Base-by-base conservation (phyloP, 1,284 basidiomycete species). In the Ceratorhiza oryzae-sativae region DNA sequence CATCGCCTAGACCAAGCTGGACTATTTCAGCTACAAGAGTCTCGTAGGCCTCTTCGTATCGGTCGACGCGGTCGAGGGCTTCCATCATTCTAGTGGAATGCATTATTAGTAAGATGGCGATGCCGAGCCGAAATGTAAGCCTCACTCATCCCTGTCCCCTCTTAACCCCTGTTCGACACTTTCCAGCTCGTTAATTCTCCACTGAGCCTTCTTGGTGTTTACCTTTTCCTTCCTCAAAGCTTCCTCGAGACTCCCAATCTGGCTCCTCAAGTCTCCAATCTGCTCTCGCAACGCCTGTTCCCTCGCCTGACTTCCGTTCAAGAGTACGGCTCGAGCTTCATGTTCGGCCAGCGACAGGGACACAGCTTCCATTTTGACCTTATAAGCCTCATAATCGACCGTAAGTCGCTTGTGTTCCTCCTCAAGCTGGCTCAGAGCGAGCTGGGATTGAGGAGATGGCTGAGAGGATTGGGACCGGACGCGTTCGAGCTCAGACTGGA, bases 1-100 rank as follows among this genome's bases (percentile, higher is more conserved):
- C 30, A 10, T 68, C 65, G 8, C 51, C 53, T 6, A 68, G 27
- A n/a, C 65, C 65, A 46, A 68, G 65, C 53, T 58, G 51, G 27
- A 68, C 65, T 13, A 68, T 30, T 23, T 68, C 65, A 18, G 12
- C 23, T 3, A 68, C 65, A 18, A 68, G 53, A 10, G 53, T 58
- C 15, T 68, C 53, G 41, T 68, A 68, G 3, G 65, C 65, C 46
- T 68, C 65, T 34, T 68, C 65, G 25, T 68, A 68, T 25, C 65
- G 42, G 27, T 68, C 65, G 10, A 58, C 65, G 15, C 65, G 49
- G 45, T 68, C 65, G 20, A 68, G 53, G 5, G 65, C 65, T 23
- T 68, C 65, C 65, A 68, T 68, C 65, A 68, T 68, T 25, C 65
- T 68, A 32, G 20, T 10, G n/a, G 9, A 46, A 25, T 8, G 32